phyloP scores from a whole-genome alignment of 805 yeast species.

The Ascoidea rubescens region DNA sequence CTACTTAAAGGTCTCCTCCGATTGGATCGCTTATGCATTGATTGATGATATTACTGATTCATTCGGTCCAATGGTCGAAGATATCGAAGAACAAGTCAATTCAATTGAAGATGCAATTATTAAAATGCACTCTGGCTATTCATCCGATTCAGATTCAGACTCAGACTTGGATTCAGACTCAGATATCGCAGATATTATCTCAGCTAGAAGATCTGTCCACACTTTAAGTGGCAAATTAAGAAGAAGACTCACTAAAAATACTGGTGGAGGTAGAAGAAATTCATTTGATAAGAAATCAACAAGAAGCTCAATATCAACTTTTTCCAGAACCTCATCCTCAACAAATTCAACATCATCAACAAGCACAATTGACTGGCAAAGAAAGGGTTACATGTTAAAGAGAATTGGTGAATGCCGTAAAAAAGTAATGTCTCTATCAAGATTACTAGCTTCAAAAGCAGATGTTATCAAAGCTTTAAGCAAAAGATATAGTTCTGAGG shows the following conservation, averaged over 20 bases:
- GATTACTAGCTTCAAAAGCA: slow-evolving; percentile 83
- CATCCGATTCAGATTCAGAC: slow-evolving; percentile 21
- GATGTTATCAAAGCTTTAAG: slow-evolving; percentile 96
- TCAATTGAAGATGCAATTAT: slow-evolving; percentile 88
- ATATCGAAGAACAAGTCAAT: slow-evolving; percentile 89
- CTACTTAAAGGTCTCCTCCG: slow-evolving; percentile 80
- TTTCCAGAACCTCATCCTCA: slow-evolving; percentile 12
- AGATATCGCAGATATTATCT: slow-evolving; percentile 2
- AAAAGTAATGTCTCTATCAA: slow-evolving; percentile 78
- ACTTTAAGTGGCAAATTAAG: slow-evolving; percentile 2
- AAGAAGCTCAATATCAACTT: slow-evolving; percentile 8
- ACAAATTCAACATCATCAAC: slow-evolving; percentile 20
- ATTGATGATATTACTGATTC: slow-evolving; percentile 97
- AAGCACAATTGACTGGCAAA: slow-evolving; percentile 60
- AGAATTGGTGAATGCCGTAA: slow-evolving; percentile 93
- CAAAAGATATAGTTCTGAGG: slow-evolving; percentile 50
- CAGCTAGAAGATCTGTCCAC: not conserved
- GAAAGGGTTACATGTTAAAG: slow-evolving; percentile 89
- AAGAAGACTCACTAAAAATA: not conserved
- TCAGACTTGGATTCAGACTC: slow-evolving; percentile 8
- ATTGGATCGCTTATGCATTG: slow-evolving; percentile 94
- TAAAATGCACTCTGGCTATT: slow-evolving; percentile 62
- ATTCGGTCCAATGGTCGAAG: slow-evolving; percentile 90
- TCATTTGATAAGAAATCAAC: slow-evolving; percentile 2
- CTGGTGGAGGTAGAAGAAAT: slow-evolving; percentile 18